Evolutionary conservation across 225 moss, liverwort and hornwort genomes (phyloP), one percentile per base, ranked within the genome.

Genomic region (Polytrichum commune): DNA sequence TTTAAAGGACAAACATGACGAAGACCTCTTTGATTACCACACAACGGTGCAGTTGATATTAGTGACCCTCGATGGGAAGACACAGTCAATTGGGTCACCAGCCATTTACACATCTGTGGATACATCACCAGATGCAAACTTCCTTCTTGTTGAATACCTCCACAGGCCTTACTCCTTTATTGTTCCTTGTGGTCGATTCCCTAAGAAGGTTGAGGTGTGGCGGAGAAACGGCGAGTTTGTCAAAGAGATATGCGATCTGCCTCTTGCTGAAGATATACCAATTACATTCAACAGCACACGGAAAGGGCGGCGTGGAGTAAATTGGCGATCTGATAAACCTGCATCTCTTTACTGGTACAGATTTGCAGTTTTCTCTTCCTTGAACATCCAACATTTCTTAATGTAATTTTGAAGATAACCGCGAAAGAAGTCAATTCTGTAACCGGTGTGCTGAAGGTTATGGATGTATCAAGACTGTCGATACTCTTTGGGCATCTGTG

Each of bases 221-320:
- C 87, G 81, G 76, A 84, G 77, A 67, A 91, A 86, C 77, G 97
- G 97, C 55, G 94, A 94, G 53, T 75, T 90, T 55, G 85, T 98
- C 10, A 89, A 91, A 76, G 91, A 95, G 68, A 92, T 98, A 26
- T 94, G 91, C 83, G 92, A 90, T 74, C 77, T 98, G n/a, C 85
- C 91, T 18, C 83, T 98, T 63, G 97, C 97, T 77, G 97, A 98
- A 83, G 91, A 95, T 70, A 94, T 98, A 35, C 89, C 97, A 1
- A 98, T 98, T 56, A 63, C 84, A 33, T 91, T 91, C 20, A 94
- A 98, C 66, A 98, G 97, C 73, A 88, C 91, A 24, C 85, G 97
- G 13, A 81, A 83, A 73, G 97, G 97, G 30, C 89, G 84, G 38
- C 90, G 97, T 73, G 91, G 89, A 54, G 78, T 98, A 53, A 91